Conservation (phyloP, 176 grass and related monocot species). For the Dendrocalamus sinicus region DNA sequence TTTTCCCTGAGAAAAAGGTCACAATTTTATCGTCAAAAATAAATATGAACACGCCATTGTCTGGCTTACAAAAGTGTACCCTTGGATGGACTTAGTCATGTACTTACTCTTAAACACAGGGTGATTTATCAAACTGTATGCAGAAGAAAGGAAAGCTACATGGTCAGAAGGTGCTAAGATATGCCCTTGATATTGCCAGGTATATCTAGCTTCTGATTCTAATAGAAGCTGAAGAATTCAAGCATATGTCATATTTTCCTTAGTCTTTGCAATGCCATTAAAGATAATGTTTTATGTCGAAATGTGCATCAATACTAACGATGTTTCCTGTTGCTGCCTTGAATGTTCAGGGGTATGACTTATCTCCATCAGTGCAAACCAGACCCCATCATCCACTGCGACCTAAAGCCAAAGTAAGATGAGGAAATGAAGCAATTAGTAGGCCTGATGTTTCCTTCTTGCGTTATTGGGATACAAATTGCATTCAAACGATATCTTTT, state of each 20-base stretch:
- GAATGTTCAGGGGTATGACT: constrained; percentile 82
- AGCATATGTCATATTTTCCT: neutral
- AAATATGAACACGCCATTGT: neutral
- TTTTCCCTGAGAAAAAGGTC: neutral
- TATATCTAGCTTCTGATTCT: constrained; percentile 16
- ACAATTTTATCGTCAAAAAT: neutral
- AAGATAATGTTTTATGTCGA: neutral
- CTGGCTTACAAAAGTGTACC: neutral
- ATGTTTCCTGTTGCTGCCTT: neutral
- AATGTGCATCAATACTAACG: constrained; percentile 1
- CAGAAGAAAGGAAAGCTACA: constrained; percentile 82
- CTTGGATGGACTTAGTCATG: neutral
- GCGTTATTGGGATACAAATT: neutral
- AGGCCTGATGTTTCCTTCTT: neutral
- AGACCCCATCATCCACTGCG: constrained; percentile 93
- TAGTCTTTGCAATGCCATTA: neutral
- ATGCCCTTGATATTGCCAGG: constrained; percentile 95
- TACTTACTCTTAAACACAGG: constrained; percentile 42
- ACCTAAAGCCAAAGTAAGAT: constrained; percentile 99
- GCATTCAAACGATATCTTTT: constrained; percentile 25
- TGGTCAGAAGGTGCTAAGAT: constrained; percentile 84
- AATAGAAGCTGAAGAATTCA: neutral
- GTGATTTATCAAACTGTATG: constrained; percentile 75
- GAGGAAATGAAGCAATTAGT: constrained; percentile 52
- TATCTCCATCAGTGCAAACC: constrained; percentile 98